These are phyloP conservation scores for Candida pseudofarinosa DNA, from an alignment of 805 yeast species.

Conservation along the genomic window DNA sequence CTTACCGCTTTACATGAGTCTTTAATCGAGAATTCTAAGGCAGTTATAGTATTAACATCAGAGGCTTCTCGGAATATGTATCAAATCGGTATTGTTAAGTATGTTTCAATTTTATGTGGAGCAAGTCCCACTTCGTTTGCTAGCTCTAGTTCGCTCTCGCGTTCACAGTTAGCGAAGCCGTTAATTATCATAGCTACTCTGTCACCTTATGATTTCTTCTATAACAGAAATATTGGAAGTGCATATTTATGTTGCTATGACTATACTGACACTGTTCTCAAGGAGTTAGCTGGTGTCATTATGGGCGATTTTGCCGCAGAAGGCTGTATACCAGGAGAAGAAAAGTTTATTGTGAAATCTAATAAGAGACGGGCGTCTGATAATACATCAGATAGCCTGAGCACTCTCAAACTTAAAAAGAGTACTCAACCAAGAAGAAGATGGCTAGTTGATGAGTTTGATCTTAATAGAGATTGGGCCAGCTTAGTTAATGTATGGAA, in stretches of 20 bases:
- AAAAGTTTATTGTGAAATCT: constrained; percentile 23
- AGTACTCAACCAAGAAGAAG: constrained; percentile 28
- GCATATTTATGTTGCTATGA: constrained; percentile 60
- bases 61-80: constrained; percentile 59
- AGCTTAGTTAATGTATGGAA: constrained; percentile 43
- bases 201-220: constrained; percentile 59
- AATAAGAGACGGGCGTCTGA: constrained; percentile 21
- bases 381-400: constrained; percentile 4
- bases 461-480: constrained; percentile 47
- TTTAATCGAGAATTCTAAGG: constrained; percentile 47
- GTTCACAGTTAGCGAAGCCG: constrained; percentile 41
- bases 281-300: constrained; percentile 45
- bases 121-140: constrained; percentile 32
- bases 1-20: constrained; percentile 53
- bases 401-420: constrained; percentile 9
- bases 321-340: constrained; percentile 57
- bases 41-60: constrained; percentile 51
- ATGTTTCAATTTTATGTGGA: constrained; percentile 52
- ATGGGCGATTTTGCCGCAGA: constrained; percentile 52
- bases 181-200: constrained; percentile 57
- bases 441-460: constrained; percentile 59
- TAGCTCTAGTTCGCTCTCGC: constrained; percentile 12
- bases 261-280: constrained; percentile 50
- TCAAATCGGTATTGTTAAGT: constrained; percentile 58
- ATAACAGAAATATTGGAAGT: constrained; percentile 50